Conservation (phyloP, 495 filamentous ascomycete species). For the Copromyces sp. region DNA sequence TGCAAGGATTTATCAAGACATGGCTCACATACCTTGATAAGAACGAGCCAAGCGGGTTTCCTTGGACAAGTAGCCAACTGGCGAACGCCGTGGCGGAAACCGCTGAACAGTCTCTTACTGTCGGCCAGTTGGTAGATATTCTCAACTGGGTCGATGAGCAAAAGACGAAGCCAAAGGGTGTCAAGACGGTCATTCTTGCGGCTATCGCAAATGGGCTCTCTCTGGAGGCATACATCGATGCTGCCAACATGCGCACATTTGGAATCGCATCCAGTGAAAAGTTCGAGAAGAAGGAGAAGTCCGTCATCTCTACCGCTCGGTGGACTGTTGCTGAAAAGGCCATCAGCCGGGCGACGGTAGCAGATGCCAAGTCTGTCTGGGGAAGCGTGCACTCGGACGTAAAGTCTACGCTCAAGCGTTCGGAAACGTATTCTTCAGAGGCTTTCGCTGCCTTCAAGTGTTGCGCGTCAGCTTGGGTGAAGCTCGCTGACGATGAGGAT, state of each 20-base stretch:
- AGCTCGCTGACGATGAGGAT: constrained; percentile 23
- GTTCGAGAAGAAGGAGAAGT: constrained; percentile 12
- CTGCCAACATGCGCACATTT: constrained; percentile 22
- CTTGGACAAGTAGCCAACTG: constrained; percentile 56
- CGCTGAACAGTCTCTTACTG: constrained; percentile 34
- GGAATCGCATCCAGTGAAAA: constrained; percentile 8
- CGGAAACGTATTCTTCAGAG: constrained; percentile 13
- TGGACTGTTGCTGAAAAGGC: constrained; percentile 30
- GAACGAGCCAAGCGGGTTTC: constrained; percentile 25
- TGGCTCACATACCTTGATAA: constrained; percentile 52
- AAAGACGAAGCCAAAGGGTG: not conserved
- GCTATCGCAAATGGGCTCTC: constrained; percentile 37
- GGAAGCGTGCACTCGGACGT: constrained; percentile 23
- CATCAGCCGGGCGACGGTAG: constrained; percentile 24
- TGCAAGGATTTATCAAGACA: constrained; percentile 53
- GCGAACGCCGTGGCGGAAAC: constrained; percentile 30
- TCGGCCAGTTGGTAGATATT: constrained; percentile 36
- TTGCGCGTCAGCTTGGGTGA: constrained; percentile 27
- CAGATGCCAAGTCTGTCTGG: constrained; percentile 27
- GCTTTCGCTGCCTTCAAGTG: constrained; percentile 34
- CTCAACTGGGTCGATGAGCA: constrained; percentile 29
- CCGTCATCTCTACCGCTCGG: constrained; percentile 19
- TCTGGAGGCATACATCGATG: constrained; percentile 32
- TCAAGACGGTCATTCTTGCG: constrained; percentile 28
- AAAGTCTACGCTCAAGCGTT: constrained; percentile 24